These are phyloP conservation scores for Taiozyma sp. DNA, from an alignment of 1,139 yeast genomes.

Conservation along the genomic window DNA sequence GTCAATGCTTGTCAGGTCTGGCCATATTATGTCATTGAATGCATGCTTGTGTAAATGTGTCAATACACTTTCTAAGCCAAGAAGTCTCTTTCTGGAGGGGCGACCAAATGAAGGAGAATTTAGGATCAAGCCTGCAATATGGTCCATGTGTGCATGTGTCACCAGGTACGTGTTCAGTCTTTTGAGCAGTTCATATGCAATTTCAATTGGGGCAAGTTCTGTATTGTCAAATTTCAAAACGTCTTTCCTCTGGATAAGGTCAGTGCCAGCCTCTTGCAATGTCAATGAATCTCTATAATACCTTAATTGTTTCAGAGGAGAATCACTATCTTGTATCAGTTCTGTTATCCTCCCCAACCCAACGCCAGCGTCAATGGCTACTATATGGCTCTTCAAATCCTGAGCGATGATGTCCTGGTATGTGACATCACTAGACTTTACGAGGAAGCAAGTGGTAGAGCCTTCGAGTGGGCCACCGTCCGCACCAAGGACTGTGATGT, in stretches of 20 bases:
- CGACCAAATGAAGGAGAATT: slow-evolving; percentile 59
- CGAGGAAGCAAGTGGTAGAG: slow-evolving; percentile 56
- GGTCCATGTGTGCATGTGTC: slow-evolving; percentile 86
- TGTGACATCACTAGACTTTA: slow-evolving; percentile 47
- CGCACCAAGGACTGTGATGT: slow-evolving; percentile 60
- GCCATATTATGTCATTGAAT: slow-evolving; percentile 81
- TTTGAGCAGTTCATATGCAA: slow-evolving; percentile 29
- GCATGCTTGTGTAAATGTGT: slow-evolving; percentile 47
- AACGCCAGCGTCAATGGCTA: slow-evolving; percentile 77
- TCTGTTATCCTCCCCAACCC: slow-evolving; percentile 56
- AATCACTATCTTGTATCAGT: slow-evolving; percentile 24
- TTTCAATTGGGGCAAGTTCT: slow-evolving; percentile 17
- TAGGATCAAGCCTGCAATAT: slow-evolving; percentile 59
- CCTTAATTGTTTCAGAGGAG: slow-evolving; percentile 1
- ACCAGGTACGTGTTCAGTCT: slow-evolving; percentile 43
- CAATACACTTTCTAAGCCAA: slow-evolving; percentile 50
- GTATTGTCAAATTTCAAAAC: not conserved
- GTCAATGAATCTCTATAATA: slow-evolving; percentile 23
- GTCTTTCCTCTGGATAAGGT: not conserved
- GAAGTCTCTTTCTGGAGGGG: slow-evolving; percentile 36
- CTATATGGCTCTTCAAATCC: slow-evolving; percentile 27
- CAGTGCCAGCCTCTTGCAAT: slow-evolving; percentile 1
- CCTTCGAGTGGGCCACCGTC: slow-evolving; percentile 78
- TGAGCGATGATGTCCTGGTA: slow-evolving; percentile 31
- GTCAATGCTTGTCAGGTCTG: slow-evolving; percentile 35